Evolutionary conservation across 2,329 filamentous ascomycete species (phyloP).

Genomic region (Fusarium kyushuense): DNA sequence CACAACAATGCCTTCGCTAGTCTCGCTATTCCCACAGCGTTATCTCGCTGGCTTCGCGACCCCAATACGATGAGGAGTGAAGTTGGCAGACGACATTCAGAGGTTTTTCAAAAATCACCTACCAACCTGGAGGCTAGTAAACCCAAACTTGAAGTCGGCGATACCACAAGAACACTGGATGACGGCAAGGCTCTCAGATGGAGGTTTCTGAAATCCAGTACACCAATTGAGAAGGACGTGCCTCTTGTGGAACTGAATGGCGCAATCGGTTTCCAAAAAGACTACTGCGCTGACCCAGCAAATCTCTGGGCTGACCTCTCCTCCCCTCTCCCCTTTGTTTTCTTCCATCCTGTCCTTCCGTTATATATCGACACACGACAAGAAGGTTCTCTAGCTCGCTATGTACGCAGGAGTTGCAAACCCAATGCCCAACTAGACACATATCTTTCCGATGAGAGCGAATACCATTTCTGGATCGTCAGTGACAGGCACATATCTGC

Average conservation of each 20-base stretch:
- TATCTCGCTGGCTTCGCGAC: slow-evolving; percentile 84
- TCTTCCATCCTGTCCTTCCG: slow-evolving; percentile 88
- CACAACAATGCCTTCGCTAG: slow-evolving; percentile 83
- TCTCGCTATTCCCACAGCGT: slow-evolving; percentile 77
- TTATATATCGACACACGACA: slow-evolving; percentile 92
- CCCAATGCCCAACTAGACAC: slow-evolving; percentile 92
- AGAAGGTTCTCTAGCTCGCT: slow-evolving; percentile 87
- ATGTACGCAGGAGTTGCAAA: slow-evolving; percentile 90
- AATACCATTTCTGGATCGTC: slow-evolving; percentile 94
- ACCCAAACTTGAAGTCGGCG: slow-evolving; percentile 63
- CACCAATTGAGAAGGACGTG: slow-evolving; percentile 67
- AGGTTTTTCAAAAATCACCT: slow-evolving; percentile 74
- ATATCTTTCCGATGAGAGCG: slow-evolving; percentile 79
- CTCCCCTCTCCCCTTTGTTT: slow-evolving; percentile 78
- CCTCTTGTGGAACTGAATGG: slow-evolving; percentile 80
- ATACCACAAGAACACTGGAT: slow-evolving; percentile 55
- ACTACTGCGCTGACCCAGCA: slow-evolving; percentile 74
- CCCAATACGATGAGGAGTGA: slow-evolving; percentile 75
- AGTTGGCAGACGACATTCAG: slow-evolving; percentile 71
- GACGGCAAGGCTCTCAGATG: slow-evolving; percentile 67
- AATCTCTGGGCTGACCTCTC: slow-evolving; percentile 77
- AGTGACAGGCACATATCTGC: slow-evolving; percentile 80
- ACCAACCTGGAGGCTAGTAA: slow-evolving; percentile 58
- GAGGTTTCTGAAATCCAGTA: slow-evolving; percentile 70
- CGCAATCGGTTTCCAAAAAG: slow-evolving; percentile 77